Evolutionary conservation across 768 basidiomycete species (phyloP), one percentile per base, ranked within the genome.

Genomic region (Russula brevipes): DNA sequence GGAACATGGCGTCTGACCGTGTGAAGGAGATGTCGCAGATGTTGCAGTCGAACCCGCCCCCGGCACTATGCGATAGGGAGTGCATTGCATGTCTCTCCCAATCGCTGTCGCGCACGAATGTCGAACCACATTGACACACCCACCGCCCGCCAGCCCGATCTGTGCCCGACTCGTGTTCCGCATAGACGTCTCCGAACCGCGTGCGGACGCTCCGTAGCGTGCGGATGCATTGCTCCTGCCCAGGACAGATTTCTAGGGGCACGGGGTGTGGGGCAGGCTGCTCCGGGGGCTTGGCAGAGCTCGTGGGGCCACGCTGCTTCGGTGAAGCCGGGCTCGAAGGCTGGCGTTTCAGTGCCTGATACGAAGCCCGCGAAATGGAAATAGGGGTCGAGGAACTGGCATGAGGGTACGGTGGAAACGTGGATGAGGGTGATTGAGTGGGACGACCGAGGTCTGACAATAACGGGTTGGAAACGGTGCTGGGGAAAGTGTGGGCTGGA

Each of bases 21-120:
- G 63, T 60, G 31, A 64, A 60, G 17, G 63, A 64, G 33, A 64
- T 59, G 42, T 60, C 63, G 17, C 63, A 64, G 31, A 64, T 49
- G 35, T 8, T 60, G 41, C 63, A 64, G 54, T 60, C 58, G 47
- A 55, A 64, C 1, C 59, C 59, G 5, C 63, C 63, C 41, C 59
- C 54, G 12, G 42, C 53, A 35, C 63, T 57, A 5, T 64, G 63
- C 14, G 57, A 54, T 39, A 59, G 36, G 4, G 63, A 59, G 31
- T 60, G 57, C 58, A 64, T 30, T 10, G 63, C 63, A 19, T 64
- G 63, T 44, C 63, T 59, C 41, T 60, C 59, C 63, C 63, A 64
- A 24, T 64, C 63, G 47, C 63, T 64, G 30, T 64, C 63, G 4
- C 63, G 58, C 49, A 55, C 59, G 36, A 64, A 64, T 17, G 54